Conservation (phyloP, 345 rosid species). For the Noccaea caerulescens region DNA sequence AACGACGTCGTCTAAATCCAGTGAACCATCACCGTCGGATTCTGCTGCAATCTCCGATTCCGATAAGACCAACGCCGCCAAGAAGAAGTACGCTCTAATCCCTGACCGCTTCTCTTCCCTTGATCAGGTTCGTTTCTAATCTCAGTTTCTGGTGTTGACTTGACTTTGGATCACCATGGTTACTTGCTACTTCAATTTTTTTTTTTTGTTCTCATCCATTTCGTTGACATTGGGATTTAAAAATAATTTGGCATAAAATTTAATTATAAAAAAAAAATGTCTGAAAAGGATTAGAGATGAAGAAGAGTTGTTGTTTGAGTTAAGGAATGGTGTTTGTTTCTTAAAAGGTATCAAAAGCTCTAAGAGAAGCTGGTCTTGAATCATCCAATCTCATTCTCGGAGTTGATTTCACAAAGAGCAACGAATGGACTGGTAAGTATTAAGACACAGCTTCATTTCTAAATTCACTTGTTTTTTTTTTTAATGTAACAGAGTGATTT, state of each 20-base stretch:
- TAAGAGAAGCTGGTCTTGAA: slow-evolving; percentile 78
- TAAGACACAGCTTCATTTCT: neutral
- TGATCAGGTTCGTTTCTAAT: slow-evolving; percentile 35
- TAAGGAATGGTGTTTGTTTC: slow-evolving; percentile 10
- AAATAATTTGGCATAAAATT: neutral
- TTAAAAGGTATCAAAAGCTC: slow-evolving; percentile 60
- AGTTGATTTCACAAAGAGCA: slow-evolving; percentile 91
- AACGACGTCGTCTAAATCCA: slow-evolving; percentile 17
- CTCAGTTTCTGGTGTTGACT: slow-evolving; percentile 25
- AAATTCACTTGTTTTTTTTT: neutral
- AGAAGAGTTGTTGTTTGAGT: slow-evolving; percentile 10
- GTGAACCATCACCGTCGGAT: slow-evolving; percentile 18
- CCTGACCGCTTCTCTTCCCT: slow-evolving; percentile 47
- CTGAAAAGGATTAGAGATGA: neutral
- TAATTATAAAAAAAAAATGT: neutral
- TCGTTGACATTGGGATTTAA: slow-evolving; percentile 28
- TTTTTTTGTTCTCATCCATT: neutral
- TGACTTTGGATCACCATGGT: slow-evolving; percentile 12
- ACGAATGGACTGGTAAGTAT: slow-evolving; percentile 80
- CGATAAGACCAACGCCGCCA: slow-evolving; percentile 32
- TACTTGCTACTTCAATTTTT: slow-evolving; percentile 20
- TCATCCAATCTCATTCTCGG: slow-evolving; percentile 90
- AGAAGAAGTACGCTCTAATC: slow-evolving; percentile 42
- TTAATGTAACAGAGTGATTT: slow-evolving; percentile 20
- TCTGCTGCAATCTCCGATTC: slow-evolving; percentile 12